phyloP scores from a whole-genome alignment of 2,329 filamentous ascomycete genomes.

The Arthroderma sp. region DNA sequence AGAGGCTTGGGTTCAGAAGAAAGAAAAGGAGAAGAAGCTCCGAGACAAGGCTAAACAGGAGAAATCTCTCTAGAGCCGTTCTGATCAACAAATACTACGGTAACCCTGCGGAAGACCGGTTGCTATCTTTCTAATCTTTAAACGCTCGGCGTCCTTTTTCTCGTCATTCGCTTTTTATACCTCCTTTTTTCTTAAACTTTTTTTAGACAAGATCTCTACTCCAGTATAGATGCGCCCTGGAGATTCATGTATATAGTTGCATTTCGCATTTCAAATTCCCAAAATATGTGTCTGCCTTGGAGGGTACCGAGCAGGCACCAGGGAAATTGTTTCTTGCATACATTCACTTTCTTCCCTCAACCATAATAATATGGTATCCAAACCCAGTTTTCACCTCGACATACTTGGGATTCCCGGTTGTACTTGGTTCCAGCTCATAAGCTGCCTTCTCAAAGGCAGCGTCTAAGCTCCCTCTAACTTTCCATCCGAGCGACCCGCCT shows the following conservation, averaged over 20 bases:
- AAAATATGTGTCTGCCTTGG: background rate
- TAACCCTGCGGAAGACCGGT: background rate
- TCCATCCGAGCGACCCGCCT: slow-evolving; percentile 55
- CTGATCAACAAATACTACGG: background rate
- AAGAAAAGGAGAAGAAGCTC: slow-evolving; percentile 75
- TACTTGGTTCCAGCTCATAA: slow-evolving; percentile 50
- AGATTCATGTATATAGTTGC: slow-evolving; percentile 4
- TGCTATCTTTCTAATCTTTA: background rate
- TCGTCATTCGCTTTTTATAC: background rate
- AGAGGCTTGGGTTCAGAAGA: slow-evolving; percentile 67
- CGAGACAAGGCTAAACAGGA: slow-evolving; percentile 40
- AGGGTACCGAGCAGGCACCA: background rate
- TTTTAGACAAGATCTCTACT: background rate
- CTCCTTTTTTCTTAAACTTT: background rate
- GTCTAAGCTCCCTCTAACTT: slow-evolving; percentile 45
- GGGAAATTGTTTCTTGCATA: background rate
- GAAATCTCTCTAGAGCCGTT: slow-evolving; percentile 2
- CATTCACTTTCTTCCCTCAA: slow-evolving; percentile 48
- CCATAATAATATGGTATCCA: slow-evolving; percentile 59
- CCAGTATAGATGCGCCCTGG: background rate
- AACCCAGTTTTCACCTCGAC: slow-evolving; percentile 51
- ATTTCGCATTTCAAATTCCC: background rate
- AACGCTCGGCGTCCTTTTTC: background rate
- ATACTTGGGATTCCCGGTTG: slow-evolving; percentile 49
- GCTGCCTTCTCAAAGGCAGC: slow-evolving; percentile 50